These are phyloP conservation scores for Lichtheimia hyalospora DNA, from an alignment of 371 early-diverging fungal species.

Conservation along the genomic window DNA sequence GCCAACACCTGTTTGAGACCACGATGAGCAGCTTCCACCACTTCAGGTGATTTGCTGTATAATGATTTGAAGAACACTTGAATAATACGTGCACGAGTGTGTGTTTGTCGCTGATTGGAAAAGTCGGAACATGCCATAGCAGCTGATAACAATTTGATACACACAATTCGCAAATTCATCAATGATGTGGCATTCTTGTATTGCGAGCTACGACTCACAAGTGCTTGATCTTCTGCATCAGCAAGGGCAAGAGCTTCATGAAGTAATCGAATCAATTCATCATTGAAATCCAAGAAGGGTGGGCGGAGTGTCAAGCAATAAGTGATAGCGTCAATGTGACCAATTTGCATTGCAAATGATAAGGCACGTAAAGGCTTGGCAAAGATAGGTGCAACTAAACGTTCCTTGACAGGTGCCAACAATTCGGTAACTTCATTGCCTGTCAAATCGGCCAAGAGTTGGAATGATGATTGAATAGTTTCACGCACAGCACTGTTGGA, in stretches of 20 bases:
- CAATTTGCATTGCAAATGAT: slow-evolving; percentile 96
- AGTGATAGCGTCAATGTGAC: slow-evolving; percentile 96
- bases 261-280: slow-evolving; percentile 87
- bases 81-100: slow-evolving; percentile 87
- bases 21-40: slow-evolving; percentile 93
- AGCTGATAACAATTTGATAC: slow-evolving; percentile 92
- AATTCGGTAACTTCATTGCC: slow-evolving; percentile 82
- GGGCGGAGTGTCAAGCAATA: slow-evolving; percentile 93
- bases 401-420: slow-evolving; percentile 81
- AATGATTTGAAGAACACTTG: slow-evolving; percentile 97
- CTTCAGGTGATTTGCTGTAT: slow-evolving; percentile 88
- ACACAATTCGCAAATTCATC: slow-evolving; percentile 89
- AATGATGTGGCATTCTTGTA: slow-evolving; percentile 81
- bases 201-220: slow-evolving; percentile 82
- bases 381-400: slow-evolving; percentile 93
- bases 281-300: slow-evolving; percentile 87
- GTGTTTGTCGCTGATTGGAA: slow-evolving; percentile 65
- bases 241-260: slow-evolving; percentile 94
- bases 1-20: slow-evolving; percentile 90
- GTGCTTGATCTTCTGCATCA: slow-evolving; percentile 97
- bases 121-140: slow-evolving; percentile 91
- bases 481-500: slow-evolving; percentile 89
- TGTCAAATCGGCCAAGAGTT: slow-evolving; percentile 78
- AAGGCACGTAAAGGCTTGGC: slow-evolving; percentile 95
- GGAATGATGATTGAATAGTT: slow-evolving; percentile 82